Conservation (phyloP, 1,284 basidiomycete genomes). For the Neotropicomus parvogracilis region DNA sequence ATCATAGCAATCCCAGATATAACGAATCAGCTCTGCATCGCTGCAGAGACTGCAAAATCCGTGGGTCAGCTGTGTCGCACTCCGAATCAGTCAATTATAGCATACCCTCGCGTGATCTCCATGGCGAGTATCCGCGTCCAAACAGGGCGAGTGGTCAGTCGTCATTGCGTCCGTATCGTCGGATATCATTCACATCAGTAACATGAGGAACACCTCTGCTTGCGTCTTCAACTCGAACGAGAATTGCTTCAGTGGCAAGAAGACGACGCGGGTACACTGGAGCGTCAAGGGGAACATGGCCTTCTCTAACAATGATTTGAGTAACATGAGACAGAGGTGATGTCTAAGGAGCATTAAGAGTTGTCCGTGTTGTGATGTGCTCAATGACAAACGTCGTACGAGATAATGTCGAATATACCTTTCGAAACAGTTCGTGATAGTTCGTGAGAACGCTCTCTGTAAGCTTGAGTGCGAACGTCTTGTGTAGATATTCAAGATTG, state of each 20-base stretch:
- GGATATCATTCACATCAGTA: constrained; percentile 75
- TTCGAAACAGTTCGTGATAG: constrained; percentile 84
- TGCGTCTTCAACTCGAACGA: constrained; percentile 76
- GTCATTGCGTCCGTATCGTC: constrained; percentile 53
- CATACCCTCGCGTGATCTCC: constrained; percentile 85
- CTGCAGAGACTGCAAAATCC: constrained; percentile 61
- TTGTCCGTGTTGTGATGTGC: constrained; percentile 63
- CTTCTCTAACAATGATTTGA: constrained; percentile 80
- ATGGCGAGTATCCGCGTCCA: constrained; percentile 91
- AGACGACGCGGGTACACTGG: constrained; percentile 89
- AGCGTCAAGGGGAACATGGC: constrained; percentile 86
- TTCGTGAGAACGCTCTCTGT: constrained; percentile 97
- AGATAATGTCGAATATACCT: constrained; percentile 42
- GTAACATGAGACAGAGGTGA: constrained; percentile 86
- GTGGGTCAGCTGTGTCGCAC: constrained; percentile 5
- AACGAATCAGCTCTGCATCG: constrained; percentile 77
- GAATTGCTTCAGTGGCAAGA: constrained; percentile 91
- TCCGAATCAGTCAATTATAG: neutral
- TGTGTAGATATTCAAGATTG: constrained; percentile 79
- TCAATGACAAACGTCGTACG: constrained; percentile 1
- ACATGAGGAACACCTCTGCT: constrained; percentile 79
- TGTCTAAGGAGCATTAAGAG: constrained; percentile 81
- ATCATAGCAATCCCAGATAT: constrained; percentile 82
- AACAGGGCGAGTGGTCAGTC: constrained; percentile 49
- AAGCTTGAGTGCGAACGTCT: constrained; percentile 93